Percentiles rank a stretch among this genome's conserved stretches.
phyloP scores from a whole-genome alignment of 129 eudicot genomes.

The Helianthus tuberosus region DNA sequence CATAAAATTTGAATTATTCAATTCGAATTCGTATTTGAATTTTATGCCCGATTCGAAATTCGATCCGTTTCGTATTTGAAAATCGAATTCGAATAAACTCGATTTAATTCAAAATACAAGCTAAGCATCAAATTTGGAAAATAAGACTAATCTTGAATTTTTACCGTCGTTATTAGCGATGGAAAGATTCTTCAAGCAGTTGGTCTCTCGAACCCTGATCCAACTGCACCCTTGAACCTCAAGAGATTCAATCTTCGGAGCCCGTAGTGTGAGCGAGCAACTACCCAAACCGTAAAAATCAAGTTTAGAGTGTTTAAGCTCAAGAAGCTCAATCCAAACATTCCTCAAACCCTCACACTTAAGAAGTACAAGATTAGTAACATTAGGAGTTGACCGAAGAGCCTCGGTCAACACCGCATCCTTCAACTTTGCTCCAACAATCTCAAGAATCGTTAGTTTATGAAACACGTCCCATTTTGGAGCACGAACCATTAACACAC shows the following conservation, averaged over 20 bases:
- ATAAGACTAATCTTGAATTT: not conserved
- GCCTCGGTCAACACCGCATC: slow-evolving; percentile 58
- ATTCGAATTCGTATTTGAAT: too few species aligned
- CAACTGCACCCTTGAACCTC: slow-evolving; percentile 89
- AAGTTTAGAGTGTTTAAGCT: slow-evolving; percentile 65
- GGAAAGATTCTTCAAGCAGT: slow-evolving; percentile 56
- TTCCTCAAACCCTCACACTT: slow-evolving; percentile 81
- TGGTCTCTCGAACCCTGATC: slow-evolving; percentile 69
- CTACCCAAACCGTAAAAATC: slow-evolving; percentile 68
- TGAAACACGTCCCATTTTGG: slow-evolving; percentile 77
- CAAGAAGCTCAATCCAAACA: slow-evolving; percentile 57
- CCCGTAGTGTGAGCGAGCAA: slow-evolving; percentile 50
- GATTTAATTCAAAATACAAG: not conserved
- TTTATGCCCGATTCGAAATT: too few species aligned
- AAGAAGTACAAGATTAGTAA: slow-evolving; percentile 66
- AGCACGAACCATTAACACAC: slow-evolving; percentile 57
- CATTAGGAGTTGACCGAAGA: slow-evolving; percentile 66
- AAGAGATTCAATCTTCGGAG: slow-evolving; percentile 67
- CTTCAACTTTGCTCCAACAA: slow-evolving; percentile 73
- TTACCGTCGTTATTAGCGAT: slow-evolving; percentile 80
- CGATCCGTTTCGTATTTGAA: too few species aligned
- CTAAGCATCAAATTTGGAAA: slow-evolving; percentile 6
- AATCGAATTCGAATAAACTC: too few species aligned
- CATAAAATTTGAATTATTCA: too few species aligned
- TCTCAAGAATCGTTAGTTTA: slow-evolving; percentile 71